Base-by-base conservation (phyloP, 2,329 filamentous ascomycete species). In the Gyromitra esculenta region DNA sequence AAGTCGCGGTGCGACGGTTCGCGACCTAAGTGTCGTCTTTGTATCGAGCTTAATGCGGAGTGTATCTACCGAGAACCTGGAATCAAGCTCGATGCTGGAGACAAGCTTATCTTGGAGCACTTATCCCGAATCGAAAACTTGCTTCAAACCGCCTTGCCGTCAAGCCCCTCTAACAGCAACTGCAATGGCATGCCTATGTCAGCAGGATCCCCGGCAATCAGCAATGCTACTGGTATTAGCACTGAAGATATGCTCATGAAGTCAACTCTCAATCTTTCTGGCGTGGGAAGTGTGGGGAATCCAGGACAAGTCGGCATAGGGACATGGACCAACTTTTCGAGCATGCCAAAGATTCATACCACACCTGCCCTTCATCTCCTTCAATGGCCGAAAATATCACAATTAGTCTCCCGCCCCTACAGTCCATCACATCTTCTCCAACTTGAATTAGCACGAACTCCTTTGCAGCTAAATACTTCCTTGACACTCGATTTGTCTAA, bases 21-120 rank as follows among this genome's bases (percentile, higher is more conserved):
- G 8, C 90, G 92, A 80, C 92, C 92, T 57, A 95, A 94, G 83
- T 96, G 92, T 85, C 91, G 93, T 83, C 89, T 96, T 45, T 96
- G 92, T 84, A 90, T 91, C 8, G 92, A 95, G 82, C 86, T 95
- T 52, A 91, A 92, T 70, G 92, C 92, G 57, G 91, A 95, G 78
- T 96, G 92, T 83, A 88, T 94, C 79, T 96, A 96, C 83, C 89
- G 92, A 78, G 92, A 96, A 82, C 92, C 92, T 5, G 92, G 92
- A 1, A 92, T 95, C 85, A 96, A 96, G 84, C 88, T 96, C 8
- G 92, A 96, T 82, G 92, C 92, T 45, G 92, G 92, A 79, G 92
- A 95, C 85, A 95, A 94, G 84, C 86, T 96, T 73, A 96, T 96
- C 77, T 85, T 96, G 48, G 92, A 95, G 82, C 90, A 91, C 72